phyloP scores from a whole-genome alignment of 2,329 filamentous ascomycete species.

The Capronia americana region DNA sequence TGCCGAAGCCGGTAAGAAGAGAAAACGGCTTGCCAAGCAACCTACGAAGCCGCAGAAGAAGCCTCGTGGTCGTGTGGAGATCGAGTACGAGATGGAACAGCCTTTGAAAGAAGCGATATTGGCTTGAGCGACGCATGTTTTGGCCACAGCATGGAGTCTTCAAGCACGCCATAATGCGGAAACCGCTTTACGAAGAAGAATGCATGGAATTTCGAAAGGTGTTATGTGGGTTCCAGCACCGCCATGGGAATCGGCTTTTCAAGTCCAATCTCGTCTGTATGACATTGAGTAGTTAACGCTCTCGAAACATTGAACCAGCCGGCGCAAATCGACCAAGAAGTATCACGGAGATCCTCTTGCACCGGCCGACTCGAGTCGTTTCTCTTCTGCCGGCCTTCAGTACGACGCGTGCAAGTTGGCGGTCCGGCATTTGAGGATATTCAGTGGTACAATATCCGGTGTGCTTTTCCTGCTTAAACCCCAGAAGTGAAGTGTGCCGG shows the following conservation, averaged over 20 bases:
- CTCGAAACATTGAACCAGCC: not conserved
- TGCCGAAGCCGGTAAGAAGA: slow-evolving; percentile 61
- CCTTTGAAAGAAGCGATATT: slow-evolving; percentile 59
- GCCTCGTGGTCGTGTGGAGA: slow-evolving; percentile 68
- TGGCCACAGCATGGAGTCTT: not conserved
- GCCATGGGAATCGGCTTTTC: not conserved
- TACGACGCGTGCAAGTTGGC: not conserved
- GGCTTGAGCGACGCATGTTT: slow-evolving; percentile 37
- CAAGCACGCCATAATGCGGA: not conserved
- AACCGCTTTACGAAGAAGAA: not conserved
- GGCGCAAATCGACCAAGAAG: not conserved
- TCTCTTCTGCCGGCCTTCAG: not conserved
- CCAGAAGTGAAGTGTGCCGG: not conserved
- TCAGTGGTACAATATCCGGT: not conserved
- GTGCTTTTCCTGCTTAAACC: not conserved
- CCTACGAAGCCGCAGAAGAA: slow-evolving; percentile 65
- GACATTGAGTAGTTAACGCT: not conserved
- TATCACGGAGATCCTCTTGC: not conserved
- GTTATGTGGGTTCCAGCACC: not conserved
- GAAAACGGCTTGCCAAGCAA: slow-evolving; percentile 60
- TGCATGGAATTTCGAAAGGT: not conserved
- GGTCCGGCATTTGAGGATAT: not conserved
- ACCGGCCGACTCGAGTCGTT: not conserved
- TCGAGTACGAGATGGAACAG: slow-evolving; percentile 78
- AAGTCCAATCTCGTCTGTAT: not conserved